Evolutionary conservation across 1,139 yeast genomes (phyloP), one percentile per base, ranked within the genome.

Genomic region (Meyerozyma sp.): DNA sequence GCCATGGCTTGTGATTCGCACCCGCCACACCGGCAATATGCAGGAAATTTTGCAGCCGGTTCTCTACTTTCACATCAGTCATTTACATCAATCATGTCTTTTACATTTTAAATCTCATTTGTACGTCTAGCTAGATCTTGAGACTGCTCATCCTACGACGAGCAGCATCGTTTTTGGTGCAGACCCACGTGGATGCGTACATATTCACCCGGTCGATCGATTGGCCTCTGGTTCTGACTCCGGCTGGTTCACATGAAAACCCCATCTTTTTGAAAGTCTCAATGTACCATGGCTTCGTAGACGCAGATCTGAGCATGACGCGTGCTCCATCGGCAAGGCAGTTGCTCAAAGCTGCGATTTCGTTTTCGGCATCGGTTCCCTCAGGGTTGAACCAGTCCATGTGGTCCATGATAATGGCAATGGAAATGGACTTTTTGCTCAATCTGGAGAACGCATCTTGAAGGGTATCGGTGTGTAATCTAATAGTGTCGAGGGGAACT

Each of bases 131-230:
- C 46, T 57, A 70, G 40, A 70, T 68, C 44, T 59, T 59, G 50
- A 70, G 66, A 42, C 68, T 65, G 53, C 75, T 70, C 63, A 70
- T 70, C 52, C 73, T 64, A 41, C 65, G 62, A 34, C 64, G 58
- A n/a, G 50, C 58, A n/a, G 44, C 55, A 14, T 48, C 61, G 18
- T 53, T 40, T 49, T 84, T 84, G 32, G 83, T 81, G 59, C 91
- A 84, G 21, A 86, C 80, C 95, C 95, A 86, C 2, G 94, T 84
- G 5, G 91, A 84, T 1, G 95, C 94, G 59, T 86, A 86, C 95
- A 86, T 86, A 63, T 86, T 86, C 52, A 81, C 84, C 51, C 94
- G 75, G 59, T 86, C 95, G 61, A 86, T 85, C 46, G 84, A 72
- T 44, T 70, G 65, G 6, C 87, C 87, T 29, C 80, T 61, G 43